Conservation (phyloP, 2,329 filamentous ascomycete species). For the Exophiala dermatitidis region DNA sequence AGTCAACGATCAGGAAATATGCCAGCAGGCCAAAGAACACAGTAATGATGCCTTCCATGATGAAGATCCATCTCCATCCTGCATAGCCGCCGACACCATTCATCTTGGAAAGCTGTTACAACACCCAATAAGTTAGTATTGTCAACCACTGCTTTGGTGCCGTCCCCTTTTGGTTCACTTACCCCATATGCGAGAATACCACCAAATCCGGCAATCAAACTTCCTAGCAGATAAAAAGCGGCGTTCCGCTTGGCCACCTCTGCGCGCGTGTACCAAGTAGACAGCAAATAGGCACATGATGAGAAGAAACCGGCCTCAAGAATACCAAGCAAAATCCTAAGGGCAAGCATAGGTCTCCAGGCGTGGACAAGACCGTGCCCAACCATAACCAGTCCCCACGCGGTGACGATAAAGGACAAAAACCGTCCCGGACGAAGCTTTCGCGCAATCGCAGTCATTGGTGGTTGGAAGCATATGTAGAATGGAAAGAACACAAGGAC, state of each 20-base stretch:
- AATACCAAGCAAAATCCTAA: conserved; percentile 36
- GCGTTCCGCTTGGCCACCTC: conserved; percentile 10
- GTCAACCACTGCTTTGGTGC: neutral
- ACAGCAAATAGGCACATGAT: conserved; percentile 2
- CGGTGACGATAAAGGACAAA: conserved; percentile 24
- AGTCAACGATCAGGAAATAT: conserved; percentile 42
- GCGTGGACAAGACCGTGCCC: conserved; percentile 33
- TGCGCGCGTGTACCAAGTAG: conserved; percentile 8
- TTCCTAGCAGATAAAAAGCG: conserved; percentile 8
- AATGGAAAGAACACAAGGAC: conserved; percentile 40
- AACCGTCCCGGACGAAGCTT: conserved; percentile 37
- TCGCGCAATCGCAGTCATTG: conserved; percentile 36
- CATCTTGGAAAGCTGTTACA: conserved; percentile 25
- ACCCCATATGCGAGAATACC: conserved; percentile 12
- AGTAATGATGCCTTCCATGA: conserved; percentile 39
- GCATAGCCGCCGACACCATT: conserved; percentile 4
- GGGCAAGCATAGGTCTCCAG: conserved; percentile 33
- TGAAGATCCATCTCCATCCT: conserved; percentile 59
- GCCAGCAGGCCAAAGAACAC: conserved; percentile 37
- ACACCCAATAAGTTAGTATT: neutral
- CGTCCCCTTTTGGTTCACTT: neutral
- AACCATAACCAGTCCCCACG: conserved; percentile 40
- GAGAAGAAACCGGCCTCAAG: conserved; percentile 30
- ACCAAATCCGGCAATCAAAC: conserved; percentile 7
- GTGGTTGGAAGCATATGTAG: conserved; percentile 39